phyloP scores from a whole-genome alignment of 2,329 filamentous ascomycete genomes.

The Xylaria sp. region DNA sequence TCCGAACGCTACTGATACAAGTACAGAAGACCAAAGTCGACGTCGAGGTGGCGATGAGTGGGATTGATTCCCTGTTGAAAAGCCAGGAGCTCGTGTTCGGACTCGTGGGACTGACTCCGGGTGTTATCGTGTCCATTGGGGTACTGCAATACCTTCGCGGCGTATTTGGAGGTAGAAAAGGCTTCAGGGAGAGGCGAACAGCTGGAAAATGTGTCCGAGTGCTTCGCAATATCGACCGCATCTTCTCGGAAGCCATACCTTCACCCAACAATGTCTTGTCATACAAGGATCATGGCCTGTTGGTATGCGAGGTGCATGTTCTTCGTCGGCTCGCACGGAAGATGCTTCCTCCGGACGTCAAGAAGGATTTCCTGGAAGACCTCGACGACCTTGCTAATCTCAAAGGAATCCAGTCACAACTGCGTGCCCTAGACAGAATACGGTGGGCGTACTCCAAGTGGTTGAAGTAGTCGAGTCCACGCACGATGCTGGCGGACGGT shows the following conservation, averaged over 20 bases:
- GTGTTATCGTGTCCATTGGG: conserved; percentile 83
- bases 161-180: conserved; percentile 70
- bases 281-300: conserved; percentile 89
- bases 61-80: conserved; percentile 91
- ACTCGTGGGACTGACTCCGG: conserved; percentile 93
- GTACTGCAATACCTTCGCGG: conserved; percentile 71
- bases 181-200: conserved; percentile 65
- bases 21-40: conserved; percentile 99
- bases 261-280: conserved; percentile 75
- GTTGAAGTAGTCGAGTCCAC: conserved; percentile 45
- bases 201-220: conserved; percentile 75
- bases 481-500: neutral
- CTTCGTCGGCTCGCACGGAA: conserved; percentile 69
- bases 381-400: conserved; percentile 84
- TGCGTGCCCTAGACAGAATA: conserved; percentile 78
- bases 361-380: conserved; percentile 86
- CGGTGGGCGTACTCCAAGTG: conserved; percentile 88
- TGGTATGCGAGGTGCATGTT: conserved; percentile 88
- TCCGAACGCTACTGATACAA: conserved; percentile 90
- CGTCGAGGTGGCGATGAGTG: conserved; percentile 91
- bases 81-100: conserved; percentile 97
- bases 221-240: conserved; percentile 85
- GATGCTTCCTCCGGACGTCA: conserved; percentile 73
- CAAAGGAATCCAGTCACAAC: conserved; percentile 76
- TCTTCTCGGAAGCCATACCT: conserved; percentile 69